Evolutionary conservation across 2,329 filamentous ascomycete genomes (phyloP), one percentile per base, ranked within the genome.

Genomic region (Fusarium sp.): DNA sequence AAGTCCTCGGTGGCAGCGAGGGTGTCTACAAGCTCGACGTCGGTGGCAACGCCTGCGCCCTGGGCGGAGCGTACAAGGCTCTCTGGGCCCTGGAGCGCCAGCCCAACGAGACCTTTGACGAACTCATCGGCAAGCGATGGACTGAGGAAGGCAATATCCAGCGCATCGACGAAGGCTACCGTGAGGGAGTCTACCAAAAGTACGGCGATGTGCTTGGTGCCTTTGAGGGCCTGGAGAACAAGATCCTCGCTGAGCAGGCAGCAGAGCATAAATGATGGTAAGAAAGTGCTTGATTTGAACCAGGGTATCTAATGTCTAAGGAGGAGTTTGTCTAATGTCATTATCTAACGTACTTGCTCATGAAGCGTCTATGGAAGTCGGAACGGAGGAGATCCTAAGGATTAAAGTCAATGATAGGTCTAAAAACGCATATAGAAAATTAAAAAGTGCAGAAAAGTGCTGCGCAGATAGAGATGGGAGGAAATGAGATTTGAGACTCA

Each of bases 361-460:
- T 99, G 76, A 99, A 99, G 63, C 93, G 88, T 78, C 93, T 95
- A 81, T 99, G 95, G 76, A 99, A 99, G 77, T 99, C 95, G 27
- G 93, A 97, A 61, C 94, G 88, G 63, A 98, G 79, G 71, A 97
- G 82, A 77, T 98, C 90, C 88, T 92, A 60, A n/a, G 25, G 37
- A 19, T 42, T 17, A 21, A 53, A 23, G 60, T 77, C 61, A 70
- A 63, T 57, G 31, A 41, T 43, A 19, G 11, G 15, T 44, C 36
- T 47, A 29, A 27, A 19, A 15, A 37, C 17, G 41, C 38, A 47
- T 43, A 48, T 48, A 45, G 38, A 39, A 55, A 17, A 25, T 4
- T 25, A 23, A 39, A 37, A 35, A 36, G 44, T 37, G 21, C 37
- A 39, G 38, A 29, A 42, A 33, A 55, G 32, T 11, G 38, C 17